phyloP scores from a whole-genome alignment of 371 early-diverging fungal genomes.

The Apophysomyces trapeziformis region DNA sequence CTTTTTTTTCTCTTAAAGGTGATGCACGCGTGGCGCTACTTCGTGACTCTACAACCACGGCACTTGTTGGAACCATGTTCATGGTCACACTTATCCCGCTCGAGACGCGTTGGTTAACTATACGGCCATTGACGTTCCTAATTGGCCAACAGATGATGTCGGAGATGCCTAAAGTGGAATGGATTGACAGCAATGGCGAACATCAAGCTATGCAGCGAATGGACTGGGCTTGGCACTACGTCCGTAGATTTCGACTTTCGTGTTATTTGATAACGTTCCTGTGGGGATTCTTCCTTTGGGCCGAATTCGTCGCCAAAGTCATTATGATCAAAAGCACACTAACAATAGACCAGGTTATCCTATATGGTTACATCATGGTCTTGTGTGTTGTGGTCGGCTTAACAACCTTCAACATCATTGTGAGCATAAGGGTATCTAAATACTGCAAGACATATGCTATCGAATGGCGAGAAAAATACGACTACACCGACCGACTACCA shows the following conservation, averaged over 20 bases:
- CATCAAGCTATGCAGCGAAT: constrained; percentile 17
- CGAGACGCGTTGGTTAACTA: constrained; percentile 33
- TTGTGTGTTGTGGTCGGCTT: constrained; percentile 17
- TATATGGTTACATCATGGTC: constrained; percentile 37
- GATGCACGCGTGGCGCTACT: constrained; percentile 48
- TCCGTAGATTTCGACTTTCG: constrained; percentile 26
- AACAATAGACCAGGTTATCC: constrained; percentile 36
- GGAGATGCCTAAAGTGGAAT: constrained; percentile 22
- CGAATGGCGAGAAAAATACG: background rate
- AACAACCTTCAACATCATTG: background rate
- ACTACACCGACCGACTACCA: background rate
- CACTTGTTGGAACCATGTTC: constrained; percentile 46
- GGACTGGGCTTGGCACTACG: constrained; percentile 41
- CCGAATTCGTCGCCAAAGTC: constrained; percentile 42
- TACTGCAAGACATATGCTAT: background rate
- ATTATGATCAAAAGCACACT: constrained; percentile 41
- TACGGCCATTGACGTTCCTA: constrained; percentile 41
- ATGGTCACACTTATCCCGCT: constrained; percentile 48
- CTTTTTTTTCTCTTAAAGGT: constrained; percentile 17
- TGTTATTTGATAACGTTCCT: constrained; percentile 25
- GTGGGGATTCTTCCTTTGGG: constrained; percentile 40
- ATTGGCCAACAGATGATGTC: constrained; percentile 41
- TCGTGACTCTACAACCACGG: constrained; percentile 49
- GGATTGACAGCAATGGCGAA: constrained; percentile 31
- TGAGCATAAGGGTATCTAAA: background rate